phyloP scores from a whole-genome alignment of 352 stramenopile species.

The Pythium vanterpoolii region DNA sequence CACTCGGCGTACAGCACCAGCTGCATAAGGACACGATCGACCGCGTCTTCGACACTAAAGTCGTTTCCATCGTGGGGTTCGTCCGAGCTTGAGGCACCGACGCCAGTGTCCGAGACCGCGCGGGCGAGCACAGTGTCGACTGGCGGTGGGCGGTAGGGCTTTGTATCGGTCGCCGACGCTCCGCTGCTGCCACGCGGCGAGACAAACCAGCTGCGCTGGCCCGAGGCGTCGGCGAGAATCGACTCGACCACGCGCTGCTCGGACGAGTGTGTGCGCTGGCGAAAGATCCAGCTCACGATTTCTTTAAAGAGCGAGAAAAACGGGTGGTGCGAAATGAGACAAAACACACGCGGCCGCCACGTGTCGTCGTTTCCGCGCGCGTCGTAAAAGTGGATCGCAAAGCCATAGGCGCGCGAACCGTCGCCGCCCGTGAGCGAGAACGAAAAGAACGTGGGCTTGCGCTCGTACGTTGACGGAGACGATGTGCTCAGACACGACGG shows the following conservation, averaged over 20 bases:
- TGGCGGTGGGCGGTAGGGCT: conserved; percentile 2
- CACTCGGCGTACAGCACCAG: conserved; percentile 30
- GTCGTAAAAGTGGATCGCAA: conserved; percentile 64
- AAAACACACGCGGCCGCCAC: conserved; percentile 63
- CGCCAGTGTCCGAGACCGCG: conserved; percentile 3
- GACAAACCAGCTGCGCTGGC: conserved; percentile 52
- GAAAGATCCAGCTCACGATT: conserved; percentile 70
- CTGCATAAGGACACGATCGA: conserved; percentile 27
- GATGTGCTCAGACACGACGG: conserved; percentile 45
- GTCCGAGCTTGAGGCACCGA: background rate
- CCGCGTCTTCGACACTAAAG: conserved; percentile 4
- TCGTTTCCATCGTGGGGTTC: background rate
- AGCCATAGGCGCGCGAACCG: conserved; percentile 64
- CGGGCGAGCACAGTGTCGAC: conserved; percentile 1
- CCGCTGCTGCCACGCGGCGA: conserved; percentile 26
- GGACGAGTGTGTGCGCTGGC: conserved; percentile 28
- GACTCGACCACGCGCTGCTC: conserved; percentile 35
- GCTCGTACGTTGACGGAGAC: conserved; percentile 47
- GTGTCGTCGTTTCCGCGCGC: conserved; percentile 14
- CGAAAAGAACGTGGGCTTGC: conserved; percentile 72
- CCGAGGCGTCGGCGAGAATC: conserved; percentile 42
- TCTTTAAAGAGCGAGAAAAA: conserved; percentile 84
- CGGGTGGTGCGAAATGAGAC: conserved; percentile 74
- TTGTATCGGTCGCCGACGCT: background rate
- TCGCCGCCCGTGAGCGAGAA: conserved; percentile 79